phyloP scores from a whole-genome alignment of 2,329 filamentous ascomycete species.

The Penicillium oxalicum region DNA sequence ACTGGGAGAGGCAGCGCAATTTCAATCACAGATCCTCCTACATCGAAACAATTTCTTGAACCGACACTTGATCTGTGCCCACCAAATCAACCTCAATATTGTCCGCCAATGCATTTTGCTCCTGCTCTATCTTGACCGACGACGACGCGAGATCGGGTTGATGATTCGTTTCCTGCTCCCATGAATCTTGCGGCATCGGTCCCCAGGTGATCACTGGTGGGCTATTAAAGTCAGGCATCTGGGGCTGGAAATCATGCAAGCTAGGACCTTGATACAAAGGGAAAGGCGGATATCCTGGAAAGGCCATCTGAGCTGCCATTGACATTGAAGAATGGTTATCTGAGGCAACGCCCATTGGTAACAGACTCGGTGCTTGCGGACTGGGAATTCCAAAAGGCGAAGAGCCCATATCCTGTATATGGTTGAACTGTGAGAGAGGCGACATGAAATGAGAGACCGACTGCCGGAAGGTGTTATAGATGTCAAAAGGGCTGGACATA shows the following conservation, averaged over 20 bases:
- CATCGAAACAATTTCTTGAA: too few relatives aligned
- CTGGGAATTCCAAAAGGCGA: too few relatives aligned
- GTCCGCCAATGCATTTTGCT: neutral
- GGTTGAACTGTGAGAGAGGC: too few relatives aligned
- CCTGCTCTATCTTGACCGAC: constrained; percentile 1
- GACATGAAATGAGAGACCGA: too few relatives aligned
- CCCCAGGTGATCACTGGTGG: constrained; percentile 6
- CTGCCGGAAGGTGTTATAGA: too few relatives aligned
- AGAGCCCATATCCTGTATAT: too few relatives aligned
- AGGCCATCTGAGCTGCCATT: neutral
- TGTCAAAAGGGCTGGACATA: neutral
- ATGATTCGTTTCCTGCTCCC: neutral
- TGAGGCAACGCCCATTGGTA: neutral
- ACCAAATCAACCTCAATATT: too few relatives aligned
- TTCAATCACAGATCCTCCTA: too few relatives aligned
- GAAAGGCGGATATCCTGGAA: constrained; percentile 2
- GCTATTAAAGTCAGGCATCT: neutral
- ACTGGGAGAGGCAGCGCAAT: too few relatives aligned
- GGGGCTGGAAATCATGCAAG: neutral
- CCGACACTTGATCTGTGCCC: too few relatives aligned
- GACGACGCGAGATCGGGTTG: neutral
- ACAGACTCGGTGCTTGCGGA: neutral
- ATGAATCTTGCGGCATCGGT: neutral
- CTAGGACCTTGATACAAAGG: neutral
- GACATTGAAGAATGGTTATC: neutral